Conservation (phyloP, 345 rosid species). For the Trapa bicornis region DNA sequence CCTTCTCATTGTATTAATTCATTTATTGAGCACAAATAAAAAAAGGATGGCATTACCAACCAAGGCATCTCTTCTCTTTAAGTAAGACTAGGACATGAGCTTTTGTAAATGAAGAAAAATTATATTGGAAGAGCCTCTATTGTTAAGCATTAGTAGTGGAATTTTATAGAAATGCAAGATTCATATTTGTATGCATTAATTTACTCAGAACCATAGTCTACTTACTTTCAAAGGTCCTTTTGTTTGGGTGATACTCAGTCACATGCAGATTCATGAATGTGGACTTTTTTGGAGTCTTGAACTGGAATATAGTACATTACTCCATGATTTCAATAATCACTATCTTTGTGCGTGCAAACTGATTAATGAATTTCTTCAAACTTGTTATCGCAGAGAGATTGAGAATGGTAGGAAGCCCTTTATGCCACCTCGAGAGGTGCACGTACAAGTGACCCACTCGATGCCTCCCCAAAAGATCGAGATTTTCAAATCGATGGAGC, state of each 20-base stretch:
- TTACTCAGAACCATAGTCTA: background rate
- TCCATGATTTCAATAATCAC: background rate
- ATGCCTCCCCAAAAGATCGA: conserved; percentile 92
- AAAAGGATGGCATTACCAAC: background rate
- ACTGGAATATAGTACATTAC: background rate
- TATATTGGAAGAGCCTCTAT: too few species aligned
- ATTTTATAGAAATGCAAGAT: background rate
- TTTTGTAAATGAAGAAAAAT: too few species aligned
- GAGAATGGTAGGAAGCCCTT: conserved; percentile 68
- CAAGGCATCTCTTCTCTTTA: too few species aligned
- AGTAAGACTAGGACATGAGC: too few species aligned
- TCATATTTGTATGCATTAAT: background rate
- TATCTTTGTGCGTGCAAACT: background rate
- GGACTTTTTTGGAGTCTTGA: too few species aligned
- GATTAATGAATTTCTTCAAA: background rate
- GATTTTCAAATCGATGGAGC: conserved; percentile 79
- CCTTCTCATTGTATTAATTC: background rate
- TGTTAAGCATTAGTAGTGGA: background rate
- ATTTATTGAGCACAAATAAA: background rate
- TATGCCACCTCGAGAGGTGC: conserved; percentile 72
- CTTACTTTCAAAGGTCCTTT: background rate
- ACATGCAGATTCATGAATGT: background rate
- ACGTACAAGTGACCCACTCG: conserved; percentile 77
- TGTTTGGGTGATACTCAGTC: background rate
- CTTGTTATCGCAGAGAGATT: conserved; percentile 45